Conservation (phyloP, 495 filamentous ascomycete genomes). For the Clohesyomyces aquaticus region DNA sequence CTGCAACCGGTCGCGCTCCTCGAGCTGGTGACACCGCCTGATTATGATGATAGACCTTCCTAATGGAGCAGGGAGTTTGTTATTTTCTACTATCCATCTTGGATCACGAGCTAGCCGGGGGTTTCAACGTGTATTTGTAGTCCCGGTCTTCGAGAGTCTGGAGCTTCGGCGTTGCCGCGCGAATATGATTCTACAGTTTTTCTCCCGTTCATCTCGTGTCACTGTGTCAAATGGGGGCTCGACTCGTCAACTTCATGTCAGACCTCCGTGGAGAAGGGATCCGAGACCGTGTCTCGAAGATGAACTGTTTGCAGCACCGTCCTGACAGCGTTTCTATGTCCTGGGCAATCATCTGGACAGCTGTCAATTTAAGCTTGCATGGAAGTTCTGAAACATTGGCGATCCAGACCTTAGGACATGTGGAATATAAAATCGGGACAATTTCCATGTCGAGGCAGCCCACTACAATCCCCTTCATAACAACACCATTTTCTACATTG, state of each 20-base stretch:
- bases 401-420: constrained; percentile 22
- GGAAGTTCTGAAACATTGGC: constrained; percentile 26
- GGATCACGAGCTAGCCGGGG: constrained; percentile 16
- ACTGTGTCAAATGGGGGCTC: background rate
- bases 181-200: constrained; percentile 31
- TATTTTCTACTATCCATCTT: constrained; percentile 31
- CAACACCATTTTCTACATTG: background rate
- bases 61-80: constrained; percentile 9
- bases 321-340: background rate
- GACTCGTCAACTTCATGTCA: constrained; percentile 21
- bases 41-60: constrained; percentile 26
- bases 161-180: constrained; percentile 27
- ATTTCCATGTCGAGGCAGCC: background rate
- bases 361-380: constrained; percentile 15
- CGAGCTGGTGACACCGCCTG: constrained; percentile 45
- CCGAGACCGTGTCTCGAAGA: constrained; percentile 9
- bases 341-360: constrained; percentile 13
- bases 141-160: constrained; percentile 21
- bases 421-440: constrained; percentile 26
- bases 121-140: constrained; percentile 34
- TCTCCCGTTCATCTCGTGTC: background rate
- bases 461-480: background rate
- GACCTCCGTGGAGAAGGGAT: background rate
- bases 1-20: constrained; percentile 54
- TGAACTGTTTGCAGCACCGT: constrained; percentile 3